Conservation (phyloP, 305 asterid species). For the Fraxinus albicans region DNA sequence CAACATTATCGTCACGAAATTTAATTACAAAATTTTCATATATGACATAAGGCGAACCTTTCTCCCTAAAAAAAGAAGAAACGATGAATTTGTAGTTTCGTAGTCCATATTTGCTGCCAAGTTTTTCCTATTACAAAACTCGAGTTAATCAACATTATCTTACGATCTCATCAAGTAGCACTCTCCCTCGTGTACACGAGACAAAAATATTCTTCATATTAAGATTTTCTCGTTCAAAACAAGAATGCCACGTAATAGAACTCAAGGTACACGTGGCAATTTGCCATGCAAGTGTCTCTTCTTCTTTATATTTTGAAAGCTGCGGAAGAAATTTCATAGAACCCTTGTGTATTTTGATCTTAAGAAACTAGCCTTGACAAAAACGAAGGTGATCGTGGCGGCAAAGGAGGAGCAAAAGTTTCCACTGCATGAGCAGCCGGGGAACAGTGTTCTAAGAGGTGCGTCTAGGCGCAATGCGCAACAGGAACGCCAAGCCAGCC, state of each 20-base stretch:
- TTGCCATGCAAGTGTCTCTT: conserved; percentile 9
- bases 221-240: conserved; percentile 16
- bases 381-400: conserved; percentile 3
- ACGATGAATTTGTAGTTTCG: not conserved
- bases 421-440: conserved; percentile 24
- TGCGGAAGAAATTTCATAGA: not conserved
- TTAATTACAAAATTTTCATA: not conserved
- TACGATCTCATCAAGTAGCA: not conserved
- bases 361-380: not conserved
- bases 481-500: too few relatives aligned
- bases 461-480: too few relatives aligned
- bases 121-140: not conserved
- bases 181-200: not conserved
- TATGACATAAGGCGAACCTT: not conserved
- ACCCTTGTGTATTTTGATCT: not conserved
- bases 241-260: conserved; percentile 19
- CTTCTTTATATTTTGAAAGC: not conserved
- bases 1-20: not conserved
- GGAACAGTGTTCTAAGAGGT: too few relatives aligned
- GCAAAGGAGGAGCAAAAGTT: conserved; percentile 12
- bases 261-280: conserved; percentile 13
- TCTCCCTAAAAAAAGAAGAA: not conserved
- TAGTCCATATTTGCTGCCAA: not conserved
- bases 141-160: not conserved
- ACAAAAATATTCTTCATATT: not conserved